Percentiles rank a stretch among this genome's conserved stretches.
phyloP scores from a whole-genome alignment of 2,329 filamentous ascomycete species.

The Fusarium secorum region DNA sequence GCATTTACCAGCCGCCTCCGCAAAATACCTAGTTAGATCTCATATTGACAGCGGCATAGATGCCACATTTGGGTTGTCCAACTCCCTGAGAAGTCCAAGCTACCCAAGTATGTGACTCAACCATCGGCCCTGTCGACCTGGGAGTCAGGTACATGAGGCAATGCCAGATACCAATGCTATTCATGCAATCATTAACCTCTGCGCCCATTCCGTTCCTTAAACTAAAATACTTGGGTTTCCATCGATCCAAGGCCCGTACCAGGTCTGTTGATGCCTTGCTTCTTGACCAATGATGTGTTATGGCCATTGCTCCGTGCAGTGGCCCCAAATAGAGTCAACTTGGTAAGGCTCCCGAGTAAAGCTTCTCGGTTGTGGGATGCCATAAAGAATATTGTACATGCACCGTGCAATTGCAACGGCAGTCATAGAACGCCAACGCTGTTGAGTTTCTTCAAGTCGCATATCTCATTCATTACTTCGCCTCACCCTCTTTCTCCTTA shows the following conservation, averaged over 20 bases:
- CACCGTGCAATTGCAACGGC: conserved; percentile 49
- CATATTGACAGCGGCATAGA: conserved; percentile 10
- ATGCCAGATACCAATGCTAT: conserved; percentile 47
- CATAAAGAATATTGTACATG: conserved; percentile 49
- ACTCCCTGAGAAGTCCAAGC: conserved; percentile 10
- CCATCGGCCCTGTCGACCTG: conserved; percentile 21
- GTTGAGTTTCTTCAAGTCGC: conserved; percentile 5
- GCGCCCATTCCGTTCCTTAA: conserved; percentile 37
- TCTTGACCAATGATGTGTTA: conserved; percentile 3
- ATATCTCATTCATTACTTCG: conserved; percentile 34
- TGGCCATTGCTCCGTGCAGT: neutral
- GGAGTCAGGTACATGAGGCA: conserved; percentile 35
- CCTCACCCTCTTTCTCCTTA: conserved; percentile 53
- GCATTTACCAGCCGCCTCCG: conserved; percentile 34
- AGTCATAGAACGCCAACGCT: conserved; percentile 29
- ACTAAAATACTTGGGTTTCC: conserved; percentile 30
- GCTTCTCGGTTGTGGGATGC: conserved; percentile 16
- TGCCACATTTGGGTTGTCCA: conserved; percentile 22
- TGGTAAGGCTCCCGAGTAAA: neutral
- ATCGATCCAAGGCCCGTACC: conserved; percentile 16
- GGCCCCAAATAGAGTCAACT: conserved; percentile 3
- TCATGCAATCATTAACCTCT: conserved; percentile 51
- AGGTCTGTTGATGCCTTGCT: conserved; percentile 18
- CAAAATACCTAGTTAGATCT: conserved; percentile 34
- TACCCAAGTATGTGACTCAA: conserved; percentile 21